Conservation (phyloP, 805 yeast genomes). For the Teunomyces tritomae region DNA sequence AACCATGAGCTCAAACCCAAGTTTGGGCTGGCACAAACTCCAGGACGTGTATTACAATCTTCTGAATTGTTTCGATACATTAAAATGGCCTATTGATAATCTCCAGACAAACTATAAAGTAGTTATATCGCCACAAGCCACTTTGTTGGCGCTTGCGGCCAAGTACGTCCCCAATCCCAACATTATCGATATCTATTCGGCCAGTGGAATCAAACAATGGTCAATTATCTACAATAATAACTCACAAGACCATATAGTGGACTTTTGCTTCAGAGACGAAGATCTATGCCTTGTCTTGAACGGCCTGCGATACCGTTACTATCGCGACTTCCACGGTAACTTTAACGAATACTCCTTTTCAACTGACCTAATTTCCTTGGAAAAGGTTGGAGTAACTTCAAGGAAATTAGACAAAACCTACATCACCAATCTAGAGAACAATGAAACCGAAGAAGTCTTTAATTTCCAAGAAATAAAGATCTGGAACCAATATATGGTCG, state of each 20-base stretch:
- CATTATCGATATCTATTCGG: constrained; percentile 35
- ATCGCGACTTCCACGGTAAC: constrained; percentile 64
- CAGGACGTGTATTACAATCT: constrained; percentile 67
- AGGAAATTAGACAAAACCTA: constrained; percentile 7
- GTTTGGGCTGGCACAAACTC: constrained; percentile 74
- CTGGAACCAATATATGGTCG: constrained; percentile 44
- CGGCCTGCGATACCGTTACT: constrained; percentile 53
- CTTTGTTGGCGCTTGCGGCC: constrained; percentile 53
- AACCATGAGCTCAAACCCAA: constrained; percentile 33
- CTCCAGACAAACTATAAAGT: constrained; percentile 41
- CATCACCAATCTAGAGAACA: constrained; percentile 34
- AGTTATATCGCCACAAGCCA: constrained; percentile 50
- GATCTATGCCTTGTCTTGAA: constrained; percentile 54
- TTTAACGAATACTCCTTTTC: constrained; percentile 50
- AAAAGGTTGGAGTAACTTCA: neutral
- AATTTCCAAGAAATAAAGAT: constrained; percentile 27
- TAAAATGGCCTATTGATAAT: constrained; percentile 49
- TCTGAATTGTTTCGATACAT: constrained; percentile 50
- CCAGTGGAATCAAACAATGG: constrained; percentile 35
- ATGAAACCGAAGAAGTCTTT: constrained; percentile 28
- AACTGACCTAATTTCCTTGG: constrained; percentile 19
- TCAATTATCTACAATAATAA: constrained; percentile 37
- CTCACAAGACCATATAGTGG: constrained; percentile 53
- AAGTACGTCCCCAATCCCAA: constrained; percentile 33
- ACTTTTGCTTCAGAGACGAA: constrained; percentile 51